Percentiles rank a stretch among this genome's conserved stretches.
Conservation (phyloP, 306 rosid species). For the Vigna angularis region DNA sequence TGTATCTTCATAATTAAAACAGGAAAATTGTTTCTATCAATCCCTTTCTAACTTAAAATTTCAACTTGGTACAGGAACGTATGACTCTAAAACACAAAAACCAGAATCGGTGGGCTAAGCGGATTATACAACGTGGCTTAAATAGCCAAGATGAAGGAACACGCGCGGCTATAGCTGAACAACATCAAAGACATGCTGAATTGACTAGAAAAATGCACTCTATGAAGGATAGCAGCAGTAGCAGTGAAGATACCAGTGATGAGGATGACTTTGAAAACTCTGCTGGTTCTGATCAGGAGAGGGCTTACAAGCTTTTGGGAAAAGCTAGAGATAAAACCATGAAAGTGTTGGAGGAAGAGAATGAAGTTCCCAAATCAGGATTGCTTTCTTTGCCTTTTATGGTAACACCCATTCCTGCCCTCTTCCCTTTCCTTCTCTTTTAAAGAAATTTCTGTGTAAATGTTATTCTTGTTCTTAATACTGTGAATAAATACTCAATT, state of each 20-base stretch:
- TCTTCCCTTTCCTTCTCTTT: not conserved
- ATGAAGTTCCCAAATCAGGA: slow-evolving; percentile 81
- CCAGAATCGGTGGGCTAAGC: slow-evolving; percentile 75
- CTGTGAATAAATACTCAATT: not conserved
- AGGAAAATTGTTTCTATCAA: slow-evolving; percentile 14
- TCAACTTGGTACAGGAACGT: slow-evolving; percentile 70
- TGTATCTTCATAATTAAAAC: slow-evolving; percentile 7
- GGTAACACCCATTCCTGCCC: slow-evolving; percentile 60
- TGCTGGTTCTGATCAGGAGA: slow-evolving; percentile 58
- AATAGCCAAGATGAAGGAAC: slow-evolving; percentile 90
- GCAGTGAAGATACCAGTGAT: slow-evolving; percentile 69
- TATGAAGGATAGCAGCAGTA: slow-evolving; percentile 72
- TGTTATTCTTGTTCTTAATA: slow-evolving; percentile 26
- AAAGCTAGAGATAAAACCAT: slow-evolving; percentile 81
- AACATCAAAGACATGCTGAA: slow-evolving; percentile 64
- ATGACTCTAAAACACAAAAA: slow-evolving; percentile 85
- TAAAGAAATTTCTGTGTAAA: slow-evolving; percentile 9
- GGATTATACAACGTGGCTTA: slow-evolving; percentile 72
- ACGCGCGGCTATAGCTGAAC: slow-evolving; percentile 83
- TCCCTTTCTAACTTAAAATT: slow-evolving; percentile 24
- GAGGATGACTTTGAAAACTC: slow-evolving; percentile 65
- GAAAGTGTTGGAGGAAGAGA: slow-evolving; percentile 67
- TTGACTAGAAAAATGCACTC: slow-evolving; percentile 86
- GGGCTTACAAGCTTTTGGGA: slow-evolving; percentile 63
- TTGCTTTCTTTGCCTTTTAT: slow-evolving; percentile 87